These are phyloP conservation scores for Haberlea rhodopensis DNA, from an alignment of 257 asterid genomes.

Conservation along the genomic window DNA sequence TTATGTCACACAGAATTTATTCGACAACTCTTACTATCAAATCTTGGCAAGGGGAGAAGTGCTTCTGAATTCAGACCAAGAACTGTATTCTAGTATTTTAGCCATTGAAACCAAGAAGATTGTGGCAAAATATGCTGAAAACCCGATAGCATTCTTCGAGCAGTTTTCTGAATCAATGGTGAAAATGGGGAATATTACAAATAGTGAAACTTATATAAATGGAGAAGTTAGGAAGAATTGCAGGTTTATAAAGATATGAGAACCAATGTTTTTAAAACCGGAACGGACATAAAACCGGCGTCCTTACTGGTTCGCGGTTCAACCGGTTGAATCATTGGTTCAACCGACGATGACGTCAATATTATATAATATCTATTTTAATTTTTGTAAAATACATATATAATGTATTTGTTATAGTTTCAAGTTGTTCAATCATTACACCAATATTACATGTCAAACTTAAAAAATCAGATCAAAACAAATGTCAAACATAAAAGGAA, in stretches of 20 bases:
- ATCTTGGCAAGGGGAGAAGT: constrained; percentile 64
- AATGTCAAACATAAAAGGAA: no score
- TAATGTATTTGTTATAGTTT: no score
- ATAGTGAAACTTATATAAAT: constrained; percentile 51
- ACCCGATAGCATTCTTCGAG: constrained; percentile 66
- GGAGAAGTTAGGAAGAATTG: constrained; percentile 88
- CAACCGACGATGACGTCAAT: no score
- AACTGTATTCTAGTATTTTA: constrained; percentile 65
- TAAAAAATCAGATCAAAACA: no score
- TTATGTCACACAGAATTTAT: constrained; percentile 54
- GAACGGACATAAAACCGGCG: no score
- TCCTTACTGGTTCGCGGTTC: no score
- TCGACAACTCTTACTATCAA: constrained; percentile 79
- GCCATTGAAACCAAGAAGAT: constrained; percentile 58
- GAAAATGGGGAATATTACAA: constrained; percentile 73
- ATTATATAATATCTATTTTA: no score
- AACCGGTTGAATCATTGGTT: no score
- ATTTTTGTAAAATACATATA: no score
- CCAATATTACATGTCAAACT: no score
- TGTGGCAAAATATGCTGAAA: constrained; percentile 61
- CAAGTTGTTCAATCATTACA: no score
- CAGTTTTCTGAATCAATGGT: constrained; percentile 90
- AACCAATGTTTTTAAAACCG: no score
- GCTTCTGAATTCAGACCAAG: constrained; percentile 69
- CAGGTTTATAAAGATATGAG: constrained; percentile 77